A percentile compares a stretch with the other conserved stretches of the same genome.
Evolutionary conservation across 305 asterid species (phyloP).

Genomic region (Rubia occidens): DNA sequence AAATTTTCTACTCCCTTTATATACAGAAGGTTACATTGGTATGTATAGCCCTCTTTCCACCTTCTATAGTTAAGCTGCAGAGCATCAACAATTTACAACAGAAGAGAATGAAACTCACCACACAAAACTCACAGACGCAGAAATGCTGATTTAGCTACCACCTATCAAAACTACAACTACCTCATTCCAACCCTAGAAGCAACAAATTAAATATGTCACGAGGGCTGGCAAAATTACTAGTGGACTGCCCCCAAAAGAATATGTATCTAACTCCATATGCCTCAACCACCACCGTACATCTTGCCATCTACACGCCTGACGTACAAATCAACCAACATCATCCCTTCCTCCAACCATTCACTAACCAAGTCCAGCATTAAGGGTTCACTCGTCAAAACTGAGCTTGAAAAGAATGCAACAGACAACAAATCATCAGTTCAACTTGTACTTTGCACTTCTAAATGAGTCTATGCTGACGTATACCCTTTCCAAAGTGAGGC

Average conservation of each 20-base stretch:
- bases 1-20: conserved; percentile 18
- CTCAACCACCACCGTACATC: conserved; percentile 25
- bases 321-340: conserved; percentile 17
- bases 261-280: conserved; percentile 37
- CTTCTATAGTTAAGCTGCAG: conserved; percentile 17
- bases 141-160: conserved; percentile 23
- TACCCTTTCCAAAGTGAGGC: conserved; percentile 90
- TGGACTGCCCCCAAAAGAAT: conserved; percentile 73
- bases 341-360: conserved; percentile 13
- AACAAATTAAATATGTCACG: conserved; percentile 49
- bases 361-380: conserved; percentile 18
- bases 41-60: conserved; percentile 13
- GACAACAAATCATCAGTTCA: conserved; percentile 16
- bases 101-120: conserved; percentile 20
- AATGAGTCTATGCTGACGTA: conserved; percentile 80
- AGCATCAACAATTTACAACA: conserved; percentile 44
- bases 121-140: conserved; percentile 30
- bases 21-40: conserved; percentile 19
- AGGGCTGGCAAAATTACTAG: conserved; percentile 33
- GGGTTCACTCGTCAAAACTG: conserved; percentile 9
- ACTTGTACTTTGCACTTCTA: conserved; percentile 28
- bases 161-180: conserved; percentile 36
- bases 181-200: conserved; percentile 33
- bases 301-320: conserved; percentile 22
- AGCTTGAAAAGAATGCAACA: conserved; percentile 11